A percentile compares a stretch with the other conserved stretches of the same genome.
Evolutionary conservation across 257 asterid species (phyloP).

Genomic region (Dorcoceras hygrometricum): DNA sequence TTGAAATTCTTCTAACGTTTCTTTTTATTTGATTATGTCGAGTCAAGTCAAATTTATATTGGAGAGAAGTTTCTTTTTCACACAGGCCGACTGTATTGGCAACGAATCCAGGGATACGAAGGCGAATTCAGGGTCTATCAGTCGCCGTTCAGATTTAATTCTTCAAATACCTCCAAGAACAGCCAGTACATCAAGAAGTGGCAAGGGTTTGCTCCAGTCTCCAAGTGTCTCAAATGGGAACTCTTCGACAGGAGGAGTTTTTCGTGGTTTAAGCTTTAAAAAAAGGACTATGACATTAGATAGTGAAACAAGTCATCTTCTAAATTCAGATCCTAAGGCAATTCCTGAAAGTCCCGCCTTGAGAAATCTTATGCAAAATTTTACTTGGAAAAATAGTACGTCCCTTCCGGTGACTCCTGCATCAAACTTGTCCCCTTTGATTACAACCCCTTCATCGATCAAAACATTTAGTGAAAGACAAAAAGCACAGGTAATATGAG

Average conservation of each 20-base stretch:
- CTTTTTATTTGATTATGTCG: conserved; percentile 7
- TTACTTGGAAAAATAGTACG: conserved; percentile 56
- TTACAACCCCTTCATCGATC: conserved; percentile 45
- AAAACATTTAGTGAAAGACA: conserved; percentile 50
- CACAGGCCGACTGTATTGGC: conserved; percentile 42
- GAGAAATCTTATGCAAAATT: conserved; percentile 31
- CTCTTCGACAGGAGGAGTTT: conserved; percentile 52
- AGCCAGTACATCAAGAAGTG: conserved; percentile 34
- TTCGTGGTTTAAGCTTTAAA: conserved; percentile 72
- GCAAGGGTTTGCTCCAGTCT: conserved; percentile 35
- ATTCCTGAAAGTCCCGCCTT: conserved; percentile 53
- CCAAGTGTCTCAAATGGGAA: conserved; percentile 32
- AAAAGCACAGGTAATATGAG: conserved; percentile 45
- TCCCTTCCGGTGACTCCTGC: conserved; percentile 85
- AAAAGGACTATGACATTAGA: conserved; percentile 35
- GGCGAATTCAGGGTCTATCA: conserved; percentile 32
- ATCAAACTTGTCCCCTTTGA: conserved; percentile 50
- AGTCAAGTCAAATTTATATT: conserved; percentile 13
- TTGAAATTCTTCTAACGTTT: not conserved
- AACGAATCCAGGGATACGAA: conserved; percentile 27
- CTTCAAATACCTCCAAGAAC: conserved; percentile 78
- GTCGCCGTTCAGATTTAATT: conserved; percentile 44
- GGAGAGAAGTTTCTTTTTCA: conserved; percentile 5
- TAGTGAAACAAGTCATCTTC: conserved; percentile 70
- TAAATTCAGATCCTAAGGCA: conserved; percentile 45